Evolutionary conservation across 2,329 filamentous ascomycete species (phyloP).

Genomic region (Colletotrichum lentis): DNA sequence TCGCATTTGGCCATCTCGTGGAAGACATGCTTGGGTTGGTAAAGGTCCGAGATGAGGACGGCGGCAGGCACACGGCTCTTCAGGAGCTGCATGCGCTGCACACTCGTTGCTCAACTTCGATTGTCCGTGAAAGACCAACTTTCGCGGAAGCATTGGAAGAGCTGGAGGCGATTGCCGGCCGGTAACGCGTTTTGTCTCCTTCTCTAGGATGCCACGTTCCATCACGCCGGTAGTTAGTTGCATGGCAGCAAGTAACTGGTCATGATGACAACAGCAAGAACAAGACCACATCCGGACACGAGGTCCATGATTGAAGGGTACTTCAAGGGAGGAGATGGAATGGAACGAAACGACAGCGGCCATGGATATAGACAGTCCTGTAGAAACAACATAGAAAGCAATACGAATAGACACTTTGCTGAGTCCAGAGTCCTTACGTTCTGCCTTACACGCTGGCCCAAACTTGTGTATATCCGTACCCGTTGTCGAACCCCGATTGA

Average conservation of each 20-base stretch:
- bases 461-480: no score
- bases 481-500: no score
- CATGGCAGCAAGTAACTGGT: background rate
- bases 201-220: background rate
- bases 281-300: background rate
- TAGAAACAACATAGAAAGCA: background rate
- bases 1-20: slow-evolving; percentile 57
- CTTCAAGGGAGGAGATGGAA: background rate
- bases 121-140: slow-evolving; percentile 44
- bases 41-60: slow-evolving; percentile 26
- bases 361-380: background rate
- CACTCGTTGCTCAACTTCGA: slow-evolving; percentile 41
- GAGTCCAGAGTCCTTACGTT: background rate
- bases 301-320: background rate
- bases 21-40: slow-evolving; percentile 55
- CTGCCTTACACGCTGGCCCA: no score
- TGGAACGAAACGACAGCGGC: background rate
- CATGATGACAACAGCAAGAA: background rate
- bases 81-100: slow-evolving; percentile 44
- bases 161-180: background rate
- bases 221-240: no score
- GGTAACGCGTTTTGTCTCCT: background rate
- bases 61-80: slow-evolving; percentile 19
- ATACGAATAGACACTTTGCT: background rate
- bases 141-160: slow-evolving; percentile 45